Evolutionary conservation across 768 basidiomycete genomes (phyloP), one percentile per base, ranked within the genome.

Genomic region (Lactarius sanguifluus): DNA sequence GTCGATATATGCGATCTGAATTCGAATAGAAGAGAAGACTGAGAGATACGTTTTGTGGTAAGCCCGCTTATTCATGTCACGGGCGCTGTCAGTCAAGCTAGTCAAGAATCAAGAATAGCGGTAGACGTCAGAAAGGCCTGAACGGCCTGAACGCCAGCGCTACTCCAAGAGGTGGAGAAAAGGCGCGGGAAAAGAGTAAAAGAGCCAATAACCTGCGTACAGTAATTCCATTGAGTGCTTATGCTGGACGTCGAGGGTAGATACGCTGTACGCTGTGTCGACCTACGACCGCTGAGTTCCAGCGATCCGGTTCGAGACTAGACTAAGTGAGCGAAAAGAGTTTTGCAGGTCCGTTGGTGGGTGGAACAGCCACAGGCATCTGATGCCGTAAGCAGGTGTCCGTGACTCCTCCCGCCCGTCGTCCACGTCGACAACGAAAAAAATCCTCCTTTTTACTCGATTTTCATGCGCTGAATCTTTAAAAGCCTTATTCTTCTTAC

Each of bases 401-500:
- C 36, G 25, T 62, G 65, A 66, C 65, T 58, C 66, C 30, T 36
- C 57, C 20, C 57, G 64, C 64, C 50, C 64, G 61, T 30, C 32
- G 50, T 59, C 66, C 66, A 67, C 66, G 62, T 67, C 66, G 66
- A 59, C 66, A 54, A 54, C 38, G 38, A 59, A 58, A 54, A n/a
- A n/a, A 50, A 50, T 5, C 50, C 30, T n/a, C 52, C 34, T 34
- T 58, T 58, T 9, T 9, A 40, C 65, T 58, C 61, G n/a, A 28
- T 43, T 62, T 62, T 55, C 57, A 67, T 67, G 66, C 57, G 50
- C 50, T 67, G 62, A 66, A 66, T 60, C 57, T 58, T 66, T 43
- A 59, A 66, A 61, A 57, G 57, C 68, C 43, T 62, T 67, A 69
- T 62, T 69, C 65, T 69, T 41, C 6, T 9, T 66, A 67, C 57